Evolutionary conservation across 176 grass and related monocot genomes (phyloP).

Genomic region (Hsuehochloa calcarea): DNA sequence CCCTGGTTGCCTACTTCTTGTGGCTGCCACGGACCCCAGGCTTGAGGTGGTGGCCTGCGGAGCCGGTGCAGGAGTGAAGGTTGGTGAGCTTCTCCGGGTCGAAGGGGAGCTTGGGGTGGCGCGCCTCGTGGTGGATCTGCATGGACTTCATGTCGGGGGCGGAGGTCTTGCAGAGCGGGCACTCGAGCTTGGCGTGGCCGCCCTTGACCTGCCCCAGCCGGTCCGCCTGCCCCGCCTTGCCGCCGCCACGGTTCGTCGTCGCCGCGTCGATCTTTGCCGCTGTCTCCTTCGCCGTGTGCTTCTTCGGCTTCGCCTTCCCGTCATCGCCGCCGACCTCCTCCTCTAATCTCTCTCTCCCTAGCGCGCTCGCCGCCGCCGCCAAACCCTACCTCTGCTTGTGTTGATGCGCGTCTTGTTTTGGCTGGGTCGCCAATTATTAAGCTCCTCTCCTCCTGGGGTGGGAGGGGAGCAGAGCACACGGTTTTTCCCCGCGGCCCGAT

Average conservation of each 20-base stretch:
- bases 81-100: conserved; percentile 74
- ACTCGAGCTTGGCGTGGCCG: conserved; percentile 92
- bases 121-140: conserved; percentile 98
- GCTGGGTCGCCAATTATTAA: conserved; percentile 44
- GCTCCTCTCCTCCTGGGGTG: background rate
- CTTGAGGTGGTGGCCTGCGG: conserved; percentile 32
- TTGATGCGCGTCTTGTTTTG: background rate
- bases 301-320: conserved; percentile 99
- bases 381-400: conserved; percentile 39
- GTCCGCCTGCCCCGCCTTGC: conserved; percentile 74
- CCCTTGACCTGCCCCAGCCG: conserved; percentile 80
- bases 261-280: conserved; percentile 87
- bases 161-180: conserved; percentile 71
- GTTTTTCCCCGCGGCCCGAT: background rate
- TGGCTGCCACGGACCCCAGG: conserved; percentile 78
- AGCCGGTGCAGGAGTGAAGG: conserved; percentile 50
- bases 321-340: conserved; percentile 42
- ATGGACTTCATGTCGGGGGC: conserved; percentile 91
- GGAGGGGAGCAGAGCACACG: background rate
- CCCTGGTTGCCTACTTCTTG: conserved; percentile 65
- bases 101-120: conserved; percentile 89
- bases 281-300: conserved; percentile 99
- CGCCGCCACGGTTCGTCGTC: conserved; percentile 86
- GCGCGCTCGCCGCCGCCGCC: background rate
- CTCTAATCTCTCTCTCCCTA: background rate